Percentiles rank a stretch among this genome's conserved stretches.
These are phyloP conservation scores for Phytophthora capsici DNA, from an alignment of 352 stramenopile species.

Conservation along the genomic window DNA sequence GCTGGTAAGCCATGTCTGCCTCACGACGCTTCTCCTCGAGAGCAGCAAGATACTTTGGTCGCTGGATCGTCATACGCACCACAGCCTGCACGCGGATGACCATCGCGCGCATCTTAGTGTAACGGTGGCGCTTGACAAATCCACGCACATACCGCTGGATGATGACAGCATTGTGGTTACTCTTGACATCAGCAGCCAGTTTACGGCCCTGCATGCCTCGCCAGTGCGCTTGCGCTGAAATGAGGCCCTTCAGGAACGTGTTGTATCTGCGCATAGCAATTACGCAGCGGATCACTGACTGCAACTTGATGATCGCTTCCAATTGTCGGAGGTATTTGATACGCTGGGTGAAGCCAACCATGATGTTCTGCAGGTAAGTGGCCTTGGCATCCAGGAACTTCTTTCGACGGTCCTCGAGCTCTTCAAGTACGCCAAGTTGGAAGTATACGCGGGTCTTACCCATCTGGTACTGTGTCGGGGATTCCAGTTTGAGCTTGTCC, in stretches of 20 bases:
- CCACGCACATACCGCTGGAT: conserved; percentile 84
- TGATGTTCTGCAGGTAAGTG: conserved; percentile 78
- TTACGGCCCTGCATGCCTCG: conserved; percentile 74
- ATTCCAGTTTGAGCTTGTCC: conserved; percentile 78
- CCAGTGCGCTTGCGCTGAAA: conserved; percentile 70
- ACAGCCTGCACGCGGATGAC: conserved; percentile 81
- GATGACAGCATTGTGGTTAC: conserved; percentile 83
- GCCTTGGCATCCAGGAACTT: conserved; percentile 88
- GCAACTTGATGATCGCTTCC: conserved; percentile 82
- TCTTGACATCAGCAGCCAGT: conserved; percentile 75
- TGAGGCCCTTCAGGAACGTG: conserved; percentile 76
- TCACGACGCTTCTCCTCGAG: conserved; percentile 84
- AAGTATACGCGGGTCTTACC: conserved; percentile 91
- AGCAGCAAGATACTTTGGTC: conserved; percentile 76
- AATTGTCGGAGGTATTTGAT: conserved; percentile 83
- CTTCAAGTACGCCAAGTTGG: conserved; percentile 82
- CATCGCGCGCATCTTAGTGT: conserved; percentile 69
- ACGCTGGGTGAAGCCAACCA: conserved; percentile 76
- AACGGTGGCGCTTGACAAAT: conserved; percentile 71
- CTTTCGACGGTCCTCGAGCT: conserved; percentile 85
- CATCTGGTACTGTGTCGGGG: conserved; percentile 87
- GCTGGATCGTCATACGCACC: conserved; percentile 84
- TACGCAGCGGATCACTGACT: conserved; percentile 85
- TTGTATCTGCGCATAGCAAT: conserved; percentile 87
- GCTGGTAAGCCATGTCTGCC: conserved; percentile 87